Percentiles rank a stretch among this genome's conserved stretches.
Conservation (phyloP, 305 asterid species). For the Ilex paraguariensis region DNA sequence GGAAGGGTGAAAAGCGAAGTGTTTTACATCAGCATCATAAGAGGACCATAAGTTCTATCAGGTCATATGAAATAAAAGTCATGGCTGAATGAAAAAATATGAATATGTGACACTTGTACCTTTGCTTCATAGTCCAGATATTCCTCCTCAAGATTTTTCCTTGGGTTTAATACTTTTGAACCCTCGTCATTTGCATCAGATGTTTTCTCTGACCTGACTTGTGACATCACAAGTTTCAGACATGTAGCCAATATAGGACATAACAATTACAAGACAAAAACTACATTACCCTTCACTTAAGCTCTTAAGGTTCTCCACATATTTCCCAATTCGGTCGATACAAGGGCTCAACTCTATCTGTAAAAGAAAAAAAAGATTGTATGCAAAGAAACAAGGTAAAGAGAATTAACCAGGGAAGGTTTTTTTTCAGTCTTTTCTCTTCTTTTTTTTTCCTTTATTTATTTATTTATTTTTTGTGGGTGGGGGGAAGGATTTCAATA, state of each 20-base stretch:
- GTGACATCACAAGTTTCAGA: slow-evolving; percentile 18
- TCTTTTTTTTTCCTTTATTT: no score
- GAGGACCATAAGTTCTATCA: no score
- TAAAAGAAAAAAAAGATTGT: slow-evolving; percentile 15
- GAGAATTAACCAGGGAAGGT: no score
- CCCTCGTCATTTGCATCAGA: slow-evolving; percentile 38
- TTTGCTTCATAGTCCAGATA: slow-evolving; percentile 82
- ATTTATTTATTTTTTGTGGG: neutral
- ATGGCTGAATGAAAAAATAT: no score
- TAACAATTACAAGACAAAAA: neutral
- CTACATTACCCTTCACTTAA: slow-evolving; percentile 57
- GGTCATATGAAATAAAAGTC: no score
- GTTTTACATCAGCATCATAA: no score
- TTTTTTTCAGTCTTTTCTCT: no score
- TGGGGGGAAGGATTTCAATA: neutral
- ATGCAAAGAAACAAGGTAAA: neutral
- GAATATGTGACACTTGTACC: slow-evolving; percentile 30
- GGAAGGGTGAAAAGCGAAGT: no score
- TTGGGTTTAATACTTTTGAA: slow-evolving; percentile 52
- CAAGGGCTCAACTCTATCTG: slow-evolving; percentile 81
- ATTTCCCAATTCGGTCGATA: slow-evolving; percentile 71
- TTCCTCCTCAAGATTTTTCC: slow-evolving; percentile 85
- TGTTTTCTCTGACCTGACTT: slow-evolving; percentile 40
- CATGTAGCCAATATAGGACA: slow-evolving; percentile 7
- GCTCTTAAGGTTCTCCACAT: slow-evolving; percentile 77